Base-by-base conservation (phyloP, 1,284 basidiomycete species). In the Leccinum holopus region DNA sequence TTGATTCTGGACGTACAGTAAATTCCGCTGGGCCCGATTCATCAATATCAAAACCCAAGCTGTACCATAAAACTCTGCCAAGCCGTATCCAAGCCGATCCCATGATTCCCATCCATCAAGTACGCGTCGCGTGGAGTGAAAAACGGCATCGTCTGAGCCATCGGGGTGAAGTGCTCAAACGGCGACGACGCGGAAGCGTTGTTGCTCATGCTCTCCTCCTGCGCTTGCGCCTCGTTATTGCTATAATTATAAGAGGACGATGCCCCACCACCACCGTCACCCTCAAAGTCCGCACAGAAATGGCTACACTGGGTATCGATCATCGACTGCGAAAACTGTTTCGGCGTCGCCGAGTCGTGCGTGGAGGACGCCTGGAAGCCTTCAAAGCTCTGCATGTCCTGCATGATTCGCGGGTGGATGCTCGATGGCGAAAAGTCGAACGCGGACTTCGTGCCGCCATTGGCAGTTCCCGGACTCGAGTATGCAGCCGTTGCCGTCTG, bases 1-100 rank as follows among this genome's bases (percentile, higher is more conserved):
- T 21, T 21, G 21, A 21, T 21, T 21, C 11, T 21, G 6, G 11
- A 47, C 18, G 6, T 47, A 21, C 44, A 12, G 18, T 11, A 18
- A 21, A 49, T 49, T 49, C 47, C 11, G 18, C 47, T 21, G 18
- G 21, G 47, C 6, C 21, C 18, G 2, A 21, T 49, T 5, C 18
- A 21, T 49, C 11, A 49, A 49, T 4, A 49, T 68, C 57, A 85
- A 68, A 87, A 88, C 1, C 87, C 87, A 58, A 89, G 77, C 68
- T 89, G 87, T 70, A 87, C 85, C 52, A 87, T 83, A 61, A 89
- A 87, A 64, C 79, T 82, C 70, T 85, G 82, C 87, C 87, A 89
- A 0, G 84, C 82, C 30, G 84, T 75, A 68, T 89, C 86, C 61
- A 87, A 67, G 57, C 80, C 75, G 1, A 79, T 70, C 14, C 74